These are phyloP conservation scores for Mallotus japonicus DNA, from an alignment of 441 rosid genomes.

Conservation along the genomic window DNA sequence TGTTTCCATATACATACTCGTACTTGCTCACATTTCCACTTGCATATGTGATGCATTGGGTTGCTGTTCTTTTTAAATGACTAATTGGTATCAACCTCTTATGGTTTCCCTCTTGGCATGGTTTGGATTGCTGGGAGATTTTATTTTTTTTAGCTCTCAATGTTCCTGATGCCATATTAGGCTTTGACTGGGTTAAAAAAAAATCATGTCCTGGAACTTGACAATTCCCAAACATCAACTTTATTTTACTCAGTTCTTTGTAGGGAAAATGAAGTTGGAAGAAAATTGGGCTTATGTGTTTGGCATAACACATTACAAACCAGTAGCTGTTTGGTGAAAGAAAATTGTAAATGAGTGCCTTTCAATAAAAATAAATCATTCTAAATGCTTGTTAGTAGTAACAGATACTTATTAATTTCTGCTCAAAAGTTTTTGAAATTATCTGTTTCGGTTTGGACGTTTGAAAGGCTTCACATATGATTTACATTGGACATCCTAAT, in stretches of 20 bases:
- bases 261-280: background rate
- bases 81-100: background rate
- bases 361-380: background rate
- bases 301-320: too few relatives aligned
- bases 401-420: background rate
- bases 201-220: conserved; percentile 7
- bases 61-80: background rate
- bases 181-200: background rate
- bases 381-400: background rate
- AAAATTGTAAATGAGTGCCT: background rate
- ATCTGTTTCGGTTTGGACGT: background rate
- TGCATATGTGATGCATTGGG: background rate
- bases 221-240: background rate
- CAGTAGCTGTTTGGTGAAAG: background rate
- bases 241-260: background rate
- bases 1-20: background rate
- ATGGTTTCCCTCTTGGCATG: background rate
- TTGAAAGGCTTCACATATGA: background rate
- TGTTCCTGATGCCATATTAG: background rate
- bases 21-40: background rate
- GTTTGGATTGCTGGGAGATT: background rate
- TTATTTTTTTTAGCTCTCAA: background rate
- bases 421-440: background rate
- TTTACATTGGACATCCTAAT: background rate
- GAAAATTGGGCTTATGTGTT: too few relatives aligned